phyloP scores from a whole-genome alignment of 2,329 filamentous ascomycete species.

The Calonectria ilicicola region DNA sequence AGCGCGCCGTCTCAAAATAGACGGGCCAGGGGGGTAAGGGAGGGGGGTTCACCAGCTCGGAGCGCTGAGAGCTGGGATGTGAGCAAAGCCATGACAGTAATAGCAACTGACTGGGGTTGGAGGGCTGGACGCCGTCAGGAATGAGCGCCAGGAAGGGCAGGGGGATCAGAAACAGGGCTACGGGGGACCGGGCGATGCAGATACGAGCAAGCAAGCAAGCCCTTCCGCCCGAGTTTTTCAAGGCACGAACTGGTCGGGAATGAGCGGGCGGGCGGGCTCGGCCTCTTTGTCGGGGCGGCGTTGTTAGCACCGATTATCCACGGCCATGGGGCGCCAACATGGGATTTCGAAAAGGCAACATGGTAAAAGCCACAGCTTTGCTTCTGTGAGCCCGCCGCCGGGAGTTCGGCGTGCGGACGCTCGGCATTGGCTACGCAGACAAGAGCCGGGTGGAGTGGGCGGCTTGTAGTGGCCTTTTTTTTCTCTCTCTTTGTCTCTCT shows the following conservation, averaged over 20 bases:
- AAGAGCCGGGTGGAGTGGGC: neutral
- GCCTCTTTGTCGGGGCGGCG: slow-evolving; percentile 19
- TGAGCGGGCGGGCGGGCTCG: slow-evolving; percentile 10
- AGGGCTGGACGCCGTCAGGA: neutral
- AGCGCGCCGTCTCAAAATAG: slow-evolving; percentile 19
- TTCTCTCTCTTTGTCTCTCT: no score
- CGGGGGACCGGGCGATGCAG: neutral
- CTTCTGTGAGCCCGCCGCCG: neutral
- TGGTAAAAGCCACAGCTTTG: slow-evolving; percentile 2
- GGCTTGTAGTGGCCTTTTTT: no score
- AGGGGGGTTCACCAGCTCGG: neutral
- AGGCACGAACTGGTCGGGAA: neutral
- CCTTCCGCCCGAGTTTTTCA: neutral
- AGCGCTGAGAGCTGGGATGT: neutral
- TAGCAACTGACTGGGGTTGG: slow-evolving; percentile 5
- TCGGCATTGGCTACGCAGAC: neutral
- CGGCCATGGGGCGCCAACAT: slow-evolving; percentile 5
- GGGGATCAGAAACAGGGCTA: neutral
- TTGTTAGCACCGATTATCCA: slow-evolving; percentile 12
- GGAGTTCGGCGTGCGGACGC: neutral
- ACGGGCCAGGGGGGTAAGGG: slow-evolving; percentile 4
- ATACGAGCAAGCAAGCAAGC: neutral
- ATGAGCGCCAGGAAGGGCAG: neutral
- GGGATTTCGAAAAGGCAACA: slow-evolving; percentile 3
- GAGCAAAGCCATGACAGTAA: slow-evolving; percentile 7